These are phyloP conservation scores for Boletus vermiculosoides DNA, from an alignment of 768 basidiomycete genomes.

Conservation along the genomic window DNA sequence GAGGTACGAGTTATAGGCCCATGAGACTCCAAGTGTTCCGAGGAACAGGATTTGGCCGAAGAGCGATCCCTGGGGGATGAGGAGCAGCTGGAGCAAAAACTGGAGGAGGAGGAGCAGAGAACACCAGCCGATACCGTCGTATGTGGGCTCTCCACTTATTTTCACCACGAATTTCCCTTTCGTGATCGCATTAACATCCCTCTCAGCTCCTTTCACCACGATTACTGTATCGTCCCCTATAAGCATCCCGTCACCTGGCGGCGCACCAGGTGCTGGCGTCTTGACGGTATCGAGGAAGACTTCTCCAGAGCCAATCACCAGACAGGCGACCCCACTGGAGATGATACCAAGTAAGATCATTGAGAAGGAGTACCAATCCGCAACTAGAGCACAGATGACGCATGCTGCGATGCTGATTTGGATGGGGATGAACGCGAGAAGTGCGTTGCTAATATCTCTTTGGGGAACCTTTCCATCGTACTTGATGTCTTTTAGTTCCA, in stretches of 20 bases:
- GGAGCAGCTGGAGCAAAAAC: slow-evolving; percentile 34
- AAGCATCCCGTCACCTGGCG: slow-evolving; percentile 35
- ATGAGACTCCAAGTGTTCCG: slow-evolving; percentile 31
- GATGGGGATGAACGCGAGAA: slow-evolving; percentile 29
- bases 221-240: slow-evolving; percentile 25
- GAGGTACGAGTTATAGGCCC: slow-evolving; percentile 37
- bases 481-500: slow-evolving; percentile 24
- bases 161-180: slow-evolving; percentile 30
- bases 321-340: slow-evolving; percentile 30
- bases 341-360: slow-evolving; percentile 36
- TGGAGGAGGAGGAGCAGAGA: slow-evolving; percentile 34
- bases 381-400: slow-evolving; percentile 22
- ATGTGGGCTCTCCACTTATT: slow-evolving; percentile 12
- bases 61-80: slow-evolving; percentile 35
- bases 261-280: slow-evolving; percentile 24
- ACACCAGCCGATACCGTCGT: slow-evolving; percentile 26
- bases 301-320: slow-evolving; percentile 31
- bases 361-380: slow-evolving; percentile 33
- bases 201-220: slow-evolving; percentile 33
- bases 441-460: background rate
- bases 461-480: slow-evolving; percentile 14
- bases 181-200: slow-evolving; percentile 31
- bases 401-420: slow-evolving; percentile 22
- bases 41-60: slow-evolving; percentile 39
- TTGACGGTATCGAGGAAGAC: slow-evolving; percentile 17